Evolutionary conservation across 75 land plant species (phyloP).

Genomic region (Ceratopteris richardii): DNA sequence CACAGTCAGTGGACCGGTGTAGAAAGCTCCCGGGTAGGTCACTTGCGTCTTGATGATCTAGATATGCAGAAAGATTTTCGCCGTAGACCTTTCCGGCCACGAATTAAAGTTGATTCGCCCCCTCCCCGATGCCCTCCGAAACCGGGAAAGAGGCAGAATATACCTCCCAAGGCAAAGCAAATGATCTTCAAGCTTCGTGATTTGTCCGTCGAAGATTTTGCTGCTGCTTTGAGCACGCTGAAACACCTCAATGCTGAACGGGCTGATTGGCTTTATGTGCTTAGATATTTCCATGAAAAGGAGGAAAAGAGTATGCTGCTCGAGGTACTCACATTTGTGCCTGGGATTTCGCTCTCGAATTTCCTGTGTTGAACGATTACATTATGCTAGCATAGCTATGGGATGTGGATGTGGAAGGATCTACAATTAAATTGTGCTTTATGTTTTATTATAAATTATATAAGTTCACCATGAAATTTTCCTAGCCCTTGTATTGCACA

Average conservation of each 20-base stretch:
- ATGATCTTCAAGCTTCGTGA: not conserved
- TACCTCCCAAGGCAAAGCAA: not conserved
- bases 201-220: not conserved
- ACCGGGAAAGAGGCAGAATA: constrained; percentile 4
- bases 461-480: too few relatives aligned
- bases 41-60: constrained; percentile 2
- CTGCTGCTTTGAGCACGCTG: not conserved
- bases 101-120: not conserved
- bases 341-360: too few relatives aligned
- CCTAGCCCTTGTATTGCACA: too few relatives aligned
- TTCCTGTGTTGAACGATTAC: too few relatives aligned
- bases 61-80: not conserved
- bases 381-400: too few relatives aligned
- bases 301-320: constrained; percentile 7
- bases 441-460: too few relatives aligned
- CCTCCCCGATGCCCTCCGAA: not conserved
- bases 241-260: not conserved
- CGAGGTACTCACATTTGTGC: not conserved
- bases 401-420: too few relatives aligned
- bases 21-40: too few relatives aligned
- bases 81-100: not conserved
- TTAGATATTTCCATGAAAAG: not conserved
- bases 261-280: constrained; percentile 5
- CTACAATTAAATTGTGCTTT: too few relatives aligned
- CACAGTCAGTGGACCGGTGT: too few relatives aligned